Percentiles rank a stretch among this genome's conserved stretches.
Evolutionary conservation across 2,329 filamentous ascomycete species (phyloP).

Genomic region (Setomelanomma holmii): DNA sequence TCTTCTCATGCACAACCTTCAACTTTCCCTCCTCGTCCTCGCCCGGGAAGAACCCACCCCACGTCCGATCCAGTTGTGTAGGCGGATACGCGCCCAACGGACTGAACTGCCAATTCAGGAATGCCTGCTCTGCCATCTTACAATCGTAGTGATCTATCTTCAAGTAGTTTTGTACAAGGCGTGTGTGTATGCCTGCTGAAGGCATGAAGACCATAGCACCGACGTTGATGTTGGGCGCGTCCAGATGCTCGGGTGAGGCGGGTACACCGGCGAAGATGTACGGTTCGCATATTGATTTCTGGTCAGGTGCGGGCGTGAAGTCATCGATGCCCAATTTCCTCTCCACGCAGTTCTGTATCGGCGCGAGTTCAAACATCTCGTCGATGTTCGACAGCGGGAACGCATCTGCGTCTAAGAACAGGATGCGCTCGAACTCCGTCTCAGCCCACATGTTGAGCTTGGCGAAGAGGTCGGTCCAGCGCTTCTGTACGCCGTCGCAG

Average conservation of each 20-base stretch:
- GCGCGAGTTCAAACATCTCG: constrained; percentile 35
- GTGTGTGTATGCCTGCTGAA: constrained; percentile 35
- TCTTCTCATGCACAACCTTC: constrained; percentile 47
- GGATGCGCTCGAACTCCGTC: constrained; percentile 37
- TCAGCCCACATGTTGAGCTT: constrained; percentile 48
- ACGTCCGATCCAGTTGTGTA: constrained; percentile 30
- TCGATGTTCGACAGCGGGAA: constrained; percentile 41
- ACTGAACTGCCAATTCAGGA: constrained; percentile 44
- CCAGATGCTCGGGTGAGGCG: constrained; percentile 22
- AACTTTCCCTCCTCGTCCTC: constrained; percentile 32
- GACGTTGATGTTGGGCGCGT: constrained; percentile 37
- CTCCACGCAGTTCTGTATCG: constrained; percentile 25
- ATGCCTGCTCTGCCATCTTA: constrained; percentile 43
- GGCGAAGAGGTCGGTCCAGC: constrained; percentile 46
- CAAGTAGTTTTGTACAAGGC: constrained; percentile 41
- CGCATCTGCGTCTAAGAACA: constrained; percentile 45
- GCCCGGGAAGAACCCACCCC: constrained; percentile 36
- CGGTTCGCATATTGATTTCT: constrained; percentile 33
- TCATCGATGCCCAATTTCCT: constrained; percentile 34
- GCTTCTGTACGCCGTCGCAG: constrained; percentile 30
- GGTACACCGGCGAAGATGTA: constrained; percentile 37
- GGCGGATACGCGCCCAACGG: constrained; percentile 36
- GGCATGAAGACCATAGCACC: constrained; percentile 43
- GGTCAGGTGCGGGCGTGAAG: constrained; percentile 22
- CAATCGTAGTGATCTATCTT: constrained; percentile 40